Conservation (phyloP, 805 yeast genomes). For the Ogataea salicorniae region DNA sequence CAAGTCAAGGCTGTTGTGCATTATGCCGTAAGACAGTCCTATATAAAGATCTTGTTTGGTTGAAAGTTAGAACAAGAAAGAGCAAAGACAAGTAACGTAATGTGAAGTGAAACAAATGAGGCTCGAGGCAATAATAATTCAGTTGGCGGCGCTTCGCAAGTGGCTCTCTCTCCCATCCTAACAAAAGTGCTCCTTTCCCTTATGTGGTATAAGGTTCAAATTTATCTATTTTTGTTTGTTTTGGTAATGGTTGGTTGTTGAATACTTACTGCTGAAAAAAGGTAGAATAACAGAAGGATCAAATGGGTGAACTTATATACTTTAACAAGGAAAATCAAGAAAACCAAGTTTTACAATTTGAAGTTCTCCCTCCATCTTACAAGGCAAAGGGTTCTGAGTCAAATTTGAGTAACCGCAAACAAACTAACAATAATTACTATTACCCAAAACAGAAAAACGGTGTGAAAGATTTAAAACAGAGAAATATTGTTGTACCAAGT, state of each 20-base stretch:
- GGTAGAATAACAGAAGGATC: too few species aligned
- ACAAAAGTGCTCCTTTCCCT: background rate
- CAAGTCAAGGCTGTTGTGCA: constrained; percentile 28
- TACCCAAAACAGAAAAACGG: background rate
- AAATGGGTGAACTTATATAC: too few species aligned
- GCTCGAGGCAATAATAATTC: background rate
- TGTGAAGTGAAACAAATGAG: background rate
- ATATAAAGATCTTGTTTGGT: constrained; percentile 29
- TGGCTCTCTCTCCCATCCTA: background rate
- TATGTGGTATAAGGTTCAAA: too few species aligned
- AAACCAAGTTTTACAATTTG: too few species aligned
- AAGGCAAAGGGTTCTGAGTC: too few species aligned
- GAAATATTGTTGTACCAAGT: background rate
- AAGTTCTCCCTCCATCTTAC: too few species aligned
- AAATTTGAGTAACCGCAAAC: too few species aligned
- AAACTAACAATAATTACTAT: too few species aligned
- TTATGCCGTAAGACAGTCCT: constrained; percentile 29
- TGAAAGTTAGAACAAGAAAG: constrained; percentile 20
- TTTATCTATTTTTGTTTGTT: too few species aligned
- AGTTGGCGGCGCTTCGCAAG: background rate
- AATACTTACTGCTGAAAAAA: too few species aligned
- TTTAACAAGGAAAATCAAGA: too few species aligned
- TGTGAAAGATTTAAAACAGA: background rate
- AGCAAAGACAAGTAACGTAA: background rate
- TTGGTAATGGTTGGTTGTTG: too few species aligned